These are phyloP conservation scores for Chlorencoelia australis DNA, from an alignment of 2,329 filamentous ascomycete species.

Conservation along the genomic window DNA sequence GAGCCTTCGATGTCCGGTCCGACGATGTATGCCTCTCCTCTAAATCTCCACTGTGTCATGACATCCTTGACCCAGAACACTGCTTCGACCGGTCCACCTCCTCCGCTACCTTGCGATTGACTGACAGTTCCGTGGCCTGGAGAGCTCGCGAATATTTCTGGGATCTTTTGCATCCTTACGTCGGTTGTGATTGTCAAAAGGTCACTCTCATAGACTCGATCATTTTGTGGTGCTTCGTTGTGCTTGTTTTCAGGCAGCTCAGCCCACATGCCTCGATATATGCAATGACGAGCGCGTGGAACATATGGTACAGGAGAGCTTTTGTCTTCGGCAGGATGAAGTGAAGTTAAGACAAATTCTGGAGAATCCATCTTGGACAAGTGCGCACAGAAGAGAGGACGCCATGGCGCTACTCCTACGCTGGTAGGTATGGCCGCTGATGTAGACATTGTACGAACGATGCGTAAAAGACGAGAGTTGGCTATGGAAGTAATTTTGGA, in stretches of 20 bases:
- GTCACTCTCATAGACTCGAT: conserved; percentile 62
- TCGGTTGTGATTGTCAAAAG: conserved; percentile 80
- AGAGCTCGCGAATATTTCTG: conserved; percentile 52
- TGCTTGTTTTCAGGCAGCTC: conserved; percentile 60
- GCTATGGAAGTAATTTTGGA: conserved; percentile 25
- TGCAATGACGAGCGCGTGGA: conserved; percentile 63
- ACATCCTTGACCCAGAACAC: conserved; percentile 68
- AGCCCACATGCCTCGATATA: conserved; percentile 79
- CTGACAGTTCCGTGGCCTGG: conserved; percentile 35
- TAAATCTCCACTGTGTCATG: conserved; percentile 75
- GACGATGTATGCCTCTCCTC: conserved; percentile 66
- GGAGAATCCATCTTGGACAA: conserved; percentile 28
- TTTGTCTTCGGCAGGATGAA: conserved; percentile 29
- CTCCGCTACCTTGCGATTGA: conserved; percentile 41
- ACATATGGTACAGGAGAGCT: conserved; percentile 29
- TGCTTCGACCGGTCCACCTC: conserved; percentile 67
- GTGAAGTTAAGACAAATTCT: conserved; percentile 35
- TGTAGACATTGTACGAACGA: conserved; percentile 25
- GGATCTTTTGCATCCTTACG: conserved; percentile 73
- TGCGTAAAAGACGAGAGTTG: conserved; percentile 17
- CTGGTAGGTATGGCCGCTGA: conserved; percentile 16
- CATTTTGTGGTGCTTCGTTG: conserved; percentile 65
- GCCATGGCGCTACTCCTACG: conserved; percentile 26
- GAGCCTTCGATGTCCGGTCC: conserved; percentile 53
- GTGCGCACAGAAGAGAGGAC: conserved; percentile 26